Base-by-base conservation (phyloP, 768 basidiomycete species). In the Xerocomus potaroensis region DNA sequence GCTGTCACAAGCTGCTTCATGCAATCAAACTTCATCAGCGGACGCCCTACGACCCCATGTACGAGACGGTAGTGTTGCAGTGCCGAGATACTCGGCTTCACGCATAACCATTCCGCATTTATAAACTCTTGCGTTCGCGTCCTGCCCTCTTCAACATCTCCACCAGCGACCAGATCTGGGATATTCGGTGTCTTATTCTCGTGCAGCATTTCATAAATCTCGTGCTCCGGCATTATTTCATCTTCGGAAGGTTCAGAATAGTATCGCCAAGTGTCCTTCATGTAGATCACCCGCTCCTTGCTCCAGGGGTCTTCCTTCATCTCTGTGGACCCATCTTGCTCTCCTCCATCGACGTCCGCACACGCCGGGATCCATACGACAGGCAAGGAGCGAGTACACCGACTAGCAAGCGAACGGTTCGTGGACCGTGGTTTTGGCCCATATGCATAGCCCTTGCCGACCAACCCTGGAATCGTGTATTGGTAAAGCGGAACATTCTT, bases 61-160 rank as follows among this genome's bases (percentile, higher is more conserved):
- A 45, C 21, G 2, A 49, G 43, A 5, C 43, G 24, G 10, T 45
- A 49, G 31, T 52, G 43, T 29, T 50, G 48, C 21, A 16, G 31
- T 1, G 26, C 32, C 0, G 27, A 41, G 16, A 50, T 21, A 35
- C 4, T 26, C 1, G 29, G 27, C 16, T 9, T 1, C 2, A 47
- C 33, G n/a, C 41, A 40, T 5, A 47, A 8, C 49, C 45, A 53
- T 2, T 23, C 5, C 0, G 19, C 30, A n/a, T 19, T 24, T 0
- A 37, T 3, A 0, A 44, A 24, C 1, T 53, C 42, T n/a, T 44
- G 27, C 21, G 33, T 35, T 7, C 14, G 16, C 5, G 37, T 47
- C 49, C 9, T 47, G 1, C 52, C 34, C 0, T 19, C 32, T 1
- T 26, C 7, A 0, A 50, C 27, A 12, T 53, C 41, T 0, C 52